Conservation (phyloP, 345 rosid species). For the Brassica nigra region DNA sequence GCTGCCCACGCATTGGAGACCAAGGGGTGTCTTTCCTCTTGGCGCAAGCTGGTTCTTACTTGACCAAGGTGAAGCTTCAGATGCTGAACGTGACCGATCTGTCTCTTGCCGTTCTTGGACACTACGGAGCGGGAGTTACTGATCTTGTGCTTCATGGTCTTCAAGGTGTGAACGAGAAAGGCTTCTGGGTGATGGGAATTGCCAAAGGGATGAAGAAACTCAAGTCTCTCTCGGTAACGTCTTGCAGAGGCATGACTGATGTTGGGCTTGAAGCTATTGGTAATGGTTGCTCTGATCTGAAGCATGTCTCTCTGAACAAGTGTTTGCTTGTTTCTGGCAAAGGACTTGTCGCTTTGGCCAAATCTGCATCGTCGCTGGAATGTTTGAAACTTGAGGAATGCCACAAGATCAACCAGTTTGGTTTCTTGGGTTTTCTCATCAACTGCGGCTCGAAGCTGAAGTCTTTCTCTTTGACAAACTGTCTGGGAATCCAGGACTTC, state of each 20-base stretch:
- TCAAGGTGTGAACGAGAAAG: conserved; percentile 73
- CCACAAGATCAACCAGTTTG: conserved; percentile 88
- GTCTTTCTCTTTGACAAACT: conserved; percentile 64
- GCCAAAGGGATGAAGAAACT: conserved; percentile 82
- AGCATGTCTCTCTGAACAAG: conserved; percentile 58
- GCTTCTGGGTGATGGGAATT: conserved; percentile 97
- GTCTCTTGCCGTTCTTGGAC: conserved; percentile 81
- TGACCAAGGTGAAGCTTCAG: conserved; percentile 81
- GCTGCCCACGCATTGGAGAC: conserved; percentile 82
- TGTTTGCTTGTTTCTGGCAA: conserved; percentile 73
- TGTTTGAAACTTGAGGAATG: conserved; percentile 88
- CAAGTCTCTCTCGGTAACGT: conserved; percentile 63
- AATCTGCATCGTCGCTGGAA: conserved; percentile 66
- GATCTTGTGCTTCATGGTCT: conserved; percentile 74
- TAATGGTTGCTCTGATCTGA: conserved; percentile 82
- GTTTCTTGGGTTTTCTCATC: conserved; percentile 66
- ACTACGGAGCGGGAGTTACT: conserved; percentile 71
- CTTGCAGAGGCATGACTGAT: conserved; percentile 85
- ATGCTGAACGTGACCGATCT: conserved; percentile 66
- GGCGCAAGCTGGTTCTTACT: conserved; percentile 53
- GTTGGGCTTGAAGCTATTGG: conserved; percentile 75
- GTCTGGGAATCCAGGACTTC: conserved; percentile 71
- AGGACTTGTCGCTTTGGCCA: conserved; percentile 74
- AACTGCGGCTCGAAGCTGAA: conserved; percentile 63
- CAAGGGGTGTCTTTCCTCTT: conserved; percentile 80